These are phyloP conservation scores for Naegleria fowleri DNA, from an alignment of 208 protist species.

Conservation along the genomic window DNA sequence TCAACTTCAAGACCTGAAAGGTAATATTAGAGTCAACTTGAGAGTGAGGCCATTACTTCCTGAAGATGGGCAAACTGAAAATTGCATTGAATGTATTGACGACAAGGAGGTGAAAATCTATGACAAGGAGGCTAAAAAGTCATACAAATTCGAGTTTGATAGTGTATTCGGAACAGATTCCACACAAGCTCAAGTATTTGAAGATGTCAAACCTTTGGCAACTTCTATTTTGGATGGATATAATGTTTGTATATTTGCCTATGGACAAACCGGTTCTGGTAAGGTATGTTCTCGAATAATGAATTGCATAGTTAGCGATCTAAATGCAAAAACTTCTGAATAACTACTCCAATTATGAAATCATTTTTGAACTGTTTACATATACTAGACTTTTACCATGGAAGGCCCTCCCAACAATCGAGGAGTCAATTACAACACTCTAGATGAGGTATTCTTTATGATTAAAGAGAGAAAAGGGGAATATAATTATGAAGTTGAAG, in stretches of 20 bases:
- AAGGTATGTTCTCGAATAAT: too few relatives aligned
- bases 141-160: constrained; percentile 47
- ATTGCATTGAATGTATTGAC: not conserved
- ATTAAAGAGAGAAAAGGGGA: constrained; percentile 6
- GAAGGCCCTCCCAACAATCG: constrained; percentile 30
- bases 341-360: too few relatives aligned
- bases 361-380: too few relatives aligned
- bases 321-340: too few relatives aligned
- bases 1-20: constrained; percentile 38
- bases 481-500: constrained; percentile 27
- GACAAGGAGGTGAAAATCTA: not conserved
- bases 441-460: constrained; percentile 36
- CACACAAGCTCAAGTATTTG: constrained; percentile 49
- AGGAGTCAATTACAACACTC: constrained; percentile 39
- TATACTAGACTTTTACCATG: constrained; percentile 41
- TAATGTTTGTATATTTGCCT: constrained; percentile 56
- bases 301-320: too few relatives aligned
- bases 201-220: constrained; percentile 47
- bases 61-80: not conserved
- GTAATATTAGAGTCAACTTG: constrained; percentile 40
- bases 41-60: constrained; percentile 30
- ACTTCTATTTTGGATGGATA: constrained; percentile 57
- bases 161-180: constrained; percentile 36
- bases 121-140: not conserved
- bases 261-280: constrained; percentile 49